Evolutionary conservation across 352 stramenopile species (phyloP).

Genomic region (Phytophthora ohioensis): DNA sequence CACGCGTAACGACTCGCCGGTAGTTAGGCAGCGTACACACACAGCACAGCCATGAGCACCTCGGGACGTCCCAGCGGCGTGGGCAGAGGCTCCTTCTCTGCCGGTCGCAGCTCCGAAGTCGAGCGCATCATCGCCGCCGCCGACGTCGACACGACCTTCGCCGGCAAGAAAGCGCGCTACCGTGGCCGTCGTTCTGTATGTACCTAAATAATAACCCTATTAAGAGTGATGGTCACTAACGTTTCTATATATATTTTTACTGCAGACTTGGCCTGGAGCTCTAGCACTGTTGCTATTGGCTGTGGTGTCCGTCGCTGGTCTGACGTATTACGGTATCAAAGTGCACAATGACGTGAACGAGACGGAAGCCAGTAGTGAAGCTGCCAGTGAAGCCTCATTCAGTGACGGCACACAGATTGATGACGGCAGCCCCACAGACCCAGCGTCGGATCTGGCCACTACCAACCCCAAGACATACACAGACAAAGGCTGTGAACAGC

Average conservation of each 20-base stretch:
- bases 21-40: constrained; percentile 18
- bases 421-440: constrained; percentile 60
- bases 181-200: constrained; percentile 73
- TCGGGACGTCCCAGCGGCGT: constrained; percentile 43
- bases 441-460: constrained; percentile 54
- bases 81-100: constrained; percentile 55
- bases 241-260: not conserved
- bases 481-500: constrained; percentile 79
- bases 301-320: constrained; percentile 61
- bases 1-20: constrained; percentile 20
- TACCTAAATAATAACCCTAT: not conserved
- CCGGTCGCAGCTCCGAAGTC: constrained; percentile 72
- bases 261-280: constrained; percentile 81
- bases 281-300: constrained; percentile 69
- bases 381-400: constrained; percentile 55
- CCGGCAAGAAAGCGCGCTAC: constrained; percentile 80
- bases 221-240: constrained; percentile 16
- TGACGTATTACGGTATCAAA: constrained; percentile 84
- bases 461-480: constrained; percentile 82
- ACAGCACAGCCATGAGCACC: constrained; percentile 37
- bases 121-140: constrained; percentile 84
- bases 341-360: constrained; percentile 67
- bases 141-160: constrained; percentile 84
- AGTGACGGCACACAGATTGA: constrained; percentile 70
- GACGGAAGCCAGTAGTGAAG: constrained; percentile 55